A percentile compares a stretch with the other conserved stretches of the same genome.
Conservation (phyloP, 2,329 filamentous ascomycete genomes). For the Trichophyton schoenleinii region DNA sequence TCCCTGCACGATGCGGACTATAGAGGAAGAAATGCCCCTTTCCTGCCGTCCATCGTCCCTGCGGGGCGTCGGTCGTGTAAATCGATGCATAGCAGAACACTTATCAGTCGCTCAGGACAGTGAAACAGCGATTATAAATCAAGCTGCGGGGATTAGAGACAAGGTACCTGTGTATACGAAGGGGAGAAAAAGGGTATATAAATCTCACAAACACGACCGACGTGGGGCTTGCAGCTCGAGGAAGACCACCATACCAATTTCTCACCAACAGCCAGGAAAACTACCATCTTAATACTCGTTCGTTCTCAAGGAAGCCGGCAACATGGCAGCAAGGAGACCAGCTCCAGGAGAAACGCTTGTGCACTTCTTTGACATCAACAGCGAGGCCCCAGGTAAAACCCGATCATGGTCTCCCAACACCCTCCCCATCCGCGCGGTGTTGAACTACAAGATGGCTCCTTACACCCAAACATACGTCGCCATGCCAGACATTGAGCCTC, state of each 20-base stretch:
- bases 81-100: too few relatives aligned
- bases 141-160: neutral
- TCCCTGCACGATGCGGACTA: too few relatives aligned
- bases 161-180: neutral
- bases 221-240: neutral
- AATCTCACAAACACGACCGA: neutral
- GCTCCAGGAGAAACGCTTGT: conserved; percentile 6
- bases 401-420: conserved; percentile 23
- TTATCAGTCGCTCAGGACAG: neutral
- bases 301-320: neutral
- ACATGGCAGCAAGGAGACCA: neutral
- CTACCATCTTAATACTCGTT: too few relatives aligned
- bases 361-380: conserved; percentile 13
- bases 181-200: neutral
- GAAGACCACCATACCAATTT: neutral
- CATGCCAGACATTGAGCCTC: conserved; percentile 30
- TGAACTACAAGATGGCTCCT: conserved; percentile 31
- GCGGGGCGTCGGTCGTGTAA: too few relatives aligned
- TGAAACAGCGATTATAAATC: neutral
- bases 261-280: too few relatives aligned
- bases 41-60: too few relatives aligned
- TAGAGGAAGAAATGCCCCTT: too few relatives aligned
- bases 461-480: conserved; percentile 31
- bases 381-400: conserved; percentile 5
- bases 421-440: conserved; percentile 31